Evolutionary conservation across 257 asterid genomes (phyloP), one percentile per base, ranked within the genome.

Genomic region (Craterostigma plantagineum): DNA sequence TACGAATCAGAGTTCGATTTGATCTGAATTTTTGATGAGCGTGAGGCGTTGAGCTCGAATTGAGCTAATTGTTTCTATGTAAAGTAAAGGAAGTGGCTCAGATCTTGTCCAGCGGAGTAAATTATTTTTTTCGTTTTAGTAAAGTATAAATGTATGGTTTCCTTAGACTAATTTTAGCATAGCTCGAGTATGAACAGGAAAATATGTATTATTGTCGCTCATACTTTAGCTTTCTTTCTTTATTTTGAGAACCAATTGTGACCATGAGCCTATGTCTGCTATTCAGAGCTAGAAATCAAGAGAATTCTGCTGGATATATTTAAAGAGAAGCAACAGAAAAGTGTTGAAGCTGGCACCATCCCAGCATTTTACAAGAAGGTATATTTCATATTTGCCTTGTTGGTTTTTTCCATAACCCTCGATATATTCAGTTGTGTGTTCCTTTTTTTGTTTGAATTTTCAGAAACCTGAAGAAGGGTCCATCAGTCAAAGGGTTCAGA

Each of bases 391-490:
- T 35, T 14, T 43, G 37, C 14, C 36, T 15, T 48, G 43, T 11
- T 50, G 17, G 15, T 7, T 18, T 51, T 10, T 37, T 16, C 43
- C 30, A 48, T 43, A n/a, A 33, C 16, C 50, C 33, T 50, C 15
- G 33, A 48, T 40, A 53, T 12, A 30, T 45, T 43, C 47, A 38
- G 37, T 10, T 46, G 50, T 12, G 51, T 15, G 53, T 45, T 42
- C 30, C 23, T 57, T 50, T 16, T 38, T 23, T 23, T 2, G 30
- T 6, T 23, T 23, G 30, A 23, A 23, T 23, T 63, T 63, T 61
- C 73, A 90, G 96, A 83, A 83, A 71, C 94, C 96, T 15, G 99
- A 90, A 61, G 99, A 90, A 53, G 99, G 99, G 56, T 90, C 99
- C 48, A 77, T 90, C 58, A 90, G 92, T 66, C 86, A 83, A 43